Conservation (phyloP, 257 asterid species). For the Nemophila menziesii region DNA sequence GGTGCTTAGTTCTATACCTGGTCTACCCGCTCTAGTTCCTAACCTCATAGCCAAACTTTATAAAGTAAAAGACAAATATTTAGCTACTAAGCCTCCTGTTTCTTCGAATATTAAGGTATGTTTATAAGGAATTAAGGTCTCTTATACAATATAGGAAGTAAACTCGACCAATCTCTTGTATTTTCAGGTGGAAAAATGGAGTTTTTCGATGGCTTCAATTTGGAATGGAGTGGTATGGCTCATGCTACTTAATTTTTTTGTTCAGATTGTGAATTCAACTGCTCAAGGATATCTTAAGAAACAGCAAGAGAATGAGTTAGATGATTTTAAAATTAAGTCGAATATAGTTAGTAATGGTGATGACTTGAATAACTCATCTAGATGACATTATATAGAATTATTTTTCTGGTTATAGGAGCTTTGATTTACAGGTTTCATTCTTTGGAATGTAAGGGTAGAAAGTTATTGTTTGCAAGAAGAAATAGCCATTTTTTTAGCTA, state of each 20-base stretch:
- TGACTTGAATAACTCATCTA: constrained; percentile 4
- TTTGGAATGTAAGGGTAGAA: too few relatives aligned
- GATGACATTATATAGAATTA: constrained; percentile 4
- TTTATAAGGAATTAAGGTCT: background rate
- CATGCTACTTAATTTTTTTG: constrained; percentile 65
- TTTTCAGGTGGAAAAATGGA: constrained; percentile 56
- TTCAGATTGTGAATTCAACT: constrained; percentile 63
- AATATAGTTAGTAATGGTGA: constrained; percentile 9
- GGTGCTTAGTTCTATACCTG: constrained; percentile 76
- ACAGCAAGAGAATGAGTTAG: constrained; percentile 49
- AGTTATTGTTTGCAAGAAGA: too few relatives aligned
- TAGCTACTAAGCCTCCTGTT: constrained; percentile 40
- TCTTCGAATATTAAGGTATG: constrained; percentile 48
- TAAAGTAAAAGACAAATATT: constrained; percentile 69
- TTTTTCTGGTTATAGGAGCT: constrained; percentile 15
- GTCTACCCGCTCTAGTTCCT: constrained; percentile 46
- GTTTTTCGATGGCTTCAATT: constrained; percentile 49
- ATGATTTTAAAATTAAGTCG: constrained; percentile 43
- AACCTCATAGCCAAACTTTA: constrained; percentile 62
- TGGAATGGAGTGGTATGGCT: constrained; percentile 81
- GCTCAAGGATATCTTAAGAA: constrained; percentile 57
- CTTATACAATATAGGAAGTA: too few relatives aligned
- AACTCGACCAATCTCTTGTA: background rate
- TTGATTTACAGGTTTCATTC: background rate
- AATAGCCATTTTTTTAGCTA: too few relatives aligned